Evolutionary conservation across 176 grass and related monocot species (phyloP), one percentile per base, ranked within the genome.

Genomic region (Themeda triandra): DNA sequence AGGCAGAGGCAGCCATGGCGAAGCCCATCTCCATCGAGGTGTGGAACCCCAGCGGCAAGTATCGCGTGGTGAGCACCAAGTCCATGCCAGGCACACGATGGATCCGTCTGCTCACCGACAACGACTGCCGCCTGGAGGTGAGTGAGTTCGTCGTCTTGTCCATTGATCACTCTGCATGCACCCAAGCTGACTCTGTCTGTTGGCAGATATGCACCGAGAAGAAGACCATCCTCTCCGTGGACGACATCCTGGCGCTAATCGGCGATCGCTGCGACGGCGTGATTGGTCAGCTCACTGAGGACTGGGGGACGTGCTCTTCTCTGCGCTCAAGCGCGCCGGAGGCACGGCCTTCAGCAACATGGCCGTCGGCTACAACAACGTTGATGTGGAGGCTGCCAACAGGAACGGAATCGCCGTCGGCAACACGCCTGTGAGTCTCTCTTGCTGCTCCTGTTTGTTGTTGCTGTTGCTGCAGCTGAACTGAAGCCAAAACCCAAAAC

Each of bases 341-440:
- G 91, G 96, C 49, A 93, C 87, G 21, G 91, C 89, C 62, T 98
- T 98, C 83, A 93, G 96, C 87, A 98, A 98, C 91, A 98, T 95
- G 96, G 96, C 96, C 12, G 93, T 95, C 73, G 96, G 96, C 12
- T 98, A 98, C 90, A 98, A 98, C 73, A 98, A 98, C 51, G 96
- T 98, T 8, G 89, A 98, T 32, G 83, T 95, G 8, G 83, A 85
- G 31, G 96, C 86, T 13, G 93, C 96, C 51, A 95, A 49, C 77
- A 92, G 92, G 87, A 77, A 94, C 8, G 93, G 89, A 44, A 82
- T 95, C 75, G 96, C 89, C 30, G 44, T 98, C 69, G 96, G 96
- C 59, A 98, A 98, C 88, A 93, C 96, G 3, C 96, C 93, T 6
- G 92, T 98, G 58, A 4, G 62, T 30, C 12, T 64, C 60, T 29